Evolutionary conservation across 345 rosid genomes (phyloP).

Genomic region (Populus deltoides): DNA sequence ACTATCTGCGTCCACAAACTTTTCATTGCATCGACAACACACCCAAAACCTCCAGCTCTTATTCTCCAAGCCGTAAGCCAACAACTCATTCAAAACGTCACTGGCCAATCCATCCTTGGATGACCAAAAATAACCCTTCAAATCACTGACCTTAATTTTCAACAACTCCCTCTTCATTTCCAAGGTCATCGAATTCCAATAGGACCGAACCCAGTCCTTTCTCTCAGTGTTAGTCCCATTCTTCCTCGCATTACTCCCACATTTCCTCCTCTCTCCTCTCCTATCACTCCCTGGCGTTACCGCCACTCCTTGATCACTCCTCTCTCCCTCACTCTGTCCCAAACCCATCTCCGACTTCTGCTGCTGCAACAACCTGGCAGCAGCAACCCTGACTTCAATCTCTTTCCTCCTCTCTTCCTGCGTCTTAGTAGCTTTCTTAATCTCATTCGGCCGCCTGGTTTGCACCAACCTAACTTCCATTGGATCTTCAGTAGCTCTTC

Average conservation of each 20-base stretch:
- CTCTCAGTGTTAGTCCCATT: slow-evolving; percentile 53
- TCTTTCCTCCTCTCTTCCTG: slow-evolving; percentile 88
- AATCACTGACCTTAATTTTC: slow-evolving; percentile 52
- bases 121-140: slow-evolving; percentile 56
- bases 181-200: slow-evolving; percentile 65
- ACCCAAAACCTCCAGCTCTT: slow-evolving; percentile 81
- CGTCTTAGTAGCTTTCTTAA: slow-evolving; percentile 87
- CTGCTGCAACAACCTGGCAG: slow-evolving; percentile 79
- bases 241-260: slow-evolving; percentile 49
- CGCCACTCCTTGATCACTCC: slow-evolving; percentile 48
- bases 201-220: slow-evolving; percentile 58
- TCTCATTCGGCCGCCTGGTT: slow-evolving; percentile 83
- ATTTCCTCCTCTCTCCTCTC: slow-evolving; percentile 75
- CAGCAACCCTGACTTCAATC: slow-evolving; percentile 95
- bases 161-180: slow-evolving; percentile 63
- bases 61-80: slow-evolving; percentile 50
- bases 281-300: slow-evolving; percentile 41
- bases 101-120: slow-evolving; percentile 56
- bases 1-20: slow-evolving; percentile 57
- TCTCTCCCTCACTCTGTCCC: slow-evolving; percentile 39
- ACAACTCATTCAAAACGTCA: slow-evolving; percentile 61
- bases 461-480: slow-evolving; percentile 76
- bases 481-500: slow-evolving; percentile 79
- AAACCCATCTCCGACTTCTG: slow-evolving; percentile 59
- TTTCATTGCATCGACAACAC: slow-evolving; percentile 65